Conservation (phyloP, 2,329 filamentous ascomycete species). For the Fusarium acutatum region DNA sequence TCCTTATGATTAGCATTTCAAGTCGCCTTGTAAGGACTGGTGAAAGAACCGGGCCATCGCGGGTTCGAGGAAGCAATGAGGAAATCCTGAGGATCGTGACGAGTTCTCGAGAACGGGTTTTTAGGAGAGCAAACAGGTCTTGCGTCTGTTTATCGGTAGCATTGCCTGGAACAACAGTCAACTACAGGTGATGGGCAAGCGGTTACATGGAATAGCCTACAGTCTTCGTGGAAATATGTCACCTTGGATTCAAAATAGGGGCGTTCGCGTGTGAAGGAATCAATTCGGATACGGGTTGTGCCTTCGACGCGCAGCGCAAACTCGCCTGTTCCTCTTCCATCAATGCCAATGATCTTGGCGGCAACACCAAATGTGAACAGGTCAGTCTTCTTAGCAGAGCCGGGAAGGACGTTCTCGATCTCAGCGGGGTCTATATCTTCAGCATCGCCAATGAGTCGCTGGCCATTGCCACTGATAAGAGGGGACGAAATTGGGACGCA, state of each 20-base stretch:
- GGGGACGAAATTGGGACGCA: slow-evolving; percentile 87
- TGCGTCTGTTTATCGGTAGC: slow-evolving; percentile 67
- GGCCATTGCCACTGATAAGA: slow-evolving; percentile 76
- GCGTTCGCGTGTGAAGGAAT: slow-evolving; percentile 71
- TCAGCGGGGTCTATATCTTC: slow-evolving; percentile 57
- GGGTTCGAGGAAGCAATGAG: slow-evolving; percentile 78
- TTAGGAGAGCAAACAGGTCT: slow-evolving; percentile 80
- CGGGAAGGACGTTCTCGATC: slow-evolving; percentile 62
- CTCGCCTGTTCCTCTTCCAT: slow-evolving; percentile 78
- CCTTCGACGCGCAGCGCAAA: slow-evolving; percentile 90
- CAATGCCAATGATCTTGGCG: slow-evolving; percentile 80
- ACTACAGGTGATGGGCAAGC: neutral
- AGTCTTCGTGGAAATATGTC: slow-evolving; percentile 73
- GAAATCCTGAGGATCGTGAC: slow-evolving; percentile 85
- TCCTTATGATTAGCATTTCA: slow-evolving; percentile 86
- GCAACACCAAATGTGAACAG: slow-evolving; percentile 85
- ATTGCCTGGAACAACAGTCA: slow-evolving; percentile 38
- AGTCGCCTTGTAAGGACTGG: slow-evolving; percentile 87
- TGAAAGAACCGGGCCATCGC: slow-evolving; percentile 72
- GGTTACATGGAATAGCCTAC: slow-evolving; percentile 53
- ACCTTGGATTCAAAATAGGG: slow-evolving; percentile 90
- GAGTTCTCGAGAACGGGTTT: slow-evolving; percentile 85
- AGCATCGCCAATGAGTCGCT: slow-evolving; percentile 75
- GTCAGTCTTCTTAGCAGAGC: slow-evolving; percentile 72
- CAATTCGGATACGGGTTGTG: slow-evolving; percentile 77